Evolutionary conservation across 1,284 basidiomycete genomes (phyloP).

Genomic region (Tilletiopsis washingtonensis): DNA sequence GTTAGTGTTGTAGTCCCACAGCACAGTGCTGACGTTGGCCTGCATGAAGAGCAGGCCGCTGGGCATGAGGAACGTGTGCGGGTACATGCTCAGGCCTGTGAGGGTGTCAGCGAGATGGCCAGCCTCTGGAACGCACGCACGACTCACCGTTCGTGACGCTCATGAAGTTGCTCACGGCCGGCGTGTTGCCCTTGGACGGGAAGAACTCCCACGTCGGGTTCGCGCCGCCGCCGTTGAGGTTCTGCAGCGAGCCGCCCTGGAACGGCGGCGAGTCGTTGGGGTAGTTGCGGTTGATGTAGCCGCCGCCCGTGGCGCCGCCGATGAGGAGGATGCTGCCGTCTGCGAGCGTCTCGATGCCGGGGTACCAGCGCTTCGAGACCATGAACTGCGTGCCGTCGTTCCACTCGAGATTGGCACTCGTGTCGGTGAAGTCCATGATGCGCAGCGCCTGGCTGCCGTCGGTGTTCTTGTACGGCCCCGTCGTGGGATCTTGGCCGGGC

Average conservation of each 20-base stretch:
- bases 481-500: not conserved
- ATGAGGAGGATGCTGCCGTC: slow-evolving; percentile 42
- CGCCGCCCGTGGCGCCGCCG: slow-evolving; percentile 39
- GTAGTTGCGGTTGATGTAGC: slow-evolving; percentile 45
- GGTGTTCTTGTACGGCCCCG: slow-evolving; percentile 33
- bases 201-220: slow-evolving; percentile 45
- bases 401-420: slow-evolving; percentile 17
- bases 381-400: slow-evolving; percentile 32
- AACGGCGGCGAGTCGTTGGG: slow-evolving; percentile 36
- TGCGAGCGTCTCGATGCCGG: slow-evolving; percentile 42
- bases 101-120: not conserved
- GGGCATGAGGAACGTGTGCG: slow-evolving; percentile 45
- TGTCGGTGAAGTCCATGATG: slow-evolving; percentile 32
- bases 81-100: slow-evolving; percentile 45
- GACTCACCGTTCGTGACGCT: slow-evolving; percentile 25
- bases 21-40: slow-evolving; percentile 40
- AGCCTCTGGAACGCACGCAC: not conserved
- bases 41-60: slow-evolving; percentile 46
- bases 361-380: slow-evolving; percentile 41
- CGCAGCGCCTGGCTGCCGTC: slow-evolving; percentile 43
- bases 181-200: slow-evolving; percentile 22
- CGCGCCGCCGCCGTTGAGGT: slow-evolving; percentile 19
- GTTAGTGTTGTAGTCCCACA: slow-evolving; percentile 39
- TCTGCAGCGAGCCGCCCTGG: slow-evolving; percentile 10
- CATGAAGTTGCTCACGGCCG: slow-evolving; percentile 32